Percentiles rank a stretch among this genome's conserved stretches.
Conservation (phyloP, 495 filamentous ascomycete genomes). For the Delitschia confertaspora region DNA sequence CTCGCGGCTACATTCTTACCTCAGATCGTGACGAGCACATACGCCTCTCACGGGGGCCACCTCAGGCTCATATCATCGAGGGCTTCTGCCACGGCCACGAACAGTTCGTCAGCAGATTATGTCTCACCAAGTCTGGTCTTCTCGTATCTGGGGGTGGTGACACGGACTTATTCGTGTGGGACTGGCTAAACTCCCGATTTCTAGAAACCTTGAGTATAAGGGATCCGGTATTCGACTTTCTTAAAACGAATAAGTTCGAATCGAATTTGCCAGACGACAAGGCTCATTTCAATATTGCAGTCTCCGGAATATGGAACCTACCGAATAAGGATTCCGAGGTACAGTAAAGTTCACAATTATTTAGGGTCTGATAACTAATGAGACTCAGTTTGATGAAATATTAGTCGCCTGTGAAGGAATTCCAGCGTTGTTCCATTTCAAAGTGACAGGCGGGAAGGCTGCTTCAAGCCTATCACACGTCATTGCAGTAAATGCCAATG, state of each 20-base stretch:
- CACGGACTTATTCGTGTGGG: slow-evolving; percentile 66
- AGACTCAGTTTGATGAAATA: slow-evolving; percentile 16
- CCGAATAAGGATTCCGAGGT: slow-evolving; percentile 5
- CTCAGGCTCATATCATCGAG: slow-evolving; percentile 84
- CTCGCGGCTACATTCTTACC: slow-evolving; percentile 66
- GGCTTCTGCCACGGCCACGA: slow-evolving; percentile 78
- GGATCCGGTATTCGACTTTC: slow-evolving; percentile 29
- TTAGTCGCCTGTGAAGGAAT: slow-evolving; percentile 32
- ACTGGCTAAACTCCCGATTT: slow-evolving; percentile 55
- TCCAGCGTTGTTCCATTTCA: slow-evolving; percentile 26
- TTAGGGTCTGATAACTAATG: background rate
- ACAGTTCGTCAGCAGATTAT: slow-evolving; percentile 70
- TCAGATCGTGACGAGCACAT: slow-evolving; percentile 96
- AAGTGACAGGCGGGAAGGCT: background rate
- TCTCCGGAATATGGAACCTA: slow-evolving; percentile 28
- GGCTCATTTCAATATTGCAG: slow-evolving; percentile 15
- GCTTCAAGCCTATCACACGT: background rate
- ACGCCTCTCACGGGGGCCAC: slow-evolving; percentile 72
- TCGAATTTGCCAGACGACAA: slow-evolving; percentile 2
- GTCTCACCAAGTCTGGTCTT: slow-evolving; percentile 48
- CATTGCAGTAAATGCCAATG: slow-evolving; percentile 25
- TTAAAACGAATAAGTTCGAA: slow-evolving; percentile 1
- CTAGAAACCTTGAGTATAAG: slow-evolving; percentile 48
- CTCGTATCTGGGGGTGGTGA: slow-evolving; percentile 87
- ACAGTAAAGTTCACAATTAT: background rate